Base-by-base conservation (phyloP, 306 rosid genomes). In the Cucurbita moschata region DNA sequence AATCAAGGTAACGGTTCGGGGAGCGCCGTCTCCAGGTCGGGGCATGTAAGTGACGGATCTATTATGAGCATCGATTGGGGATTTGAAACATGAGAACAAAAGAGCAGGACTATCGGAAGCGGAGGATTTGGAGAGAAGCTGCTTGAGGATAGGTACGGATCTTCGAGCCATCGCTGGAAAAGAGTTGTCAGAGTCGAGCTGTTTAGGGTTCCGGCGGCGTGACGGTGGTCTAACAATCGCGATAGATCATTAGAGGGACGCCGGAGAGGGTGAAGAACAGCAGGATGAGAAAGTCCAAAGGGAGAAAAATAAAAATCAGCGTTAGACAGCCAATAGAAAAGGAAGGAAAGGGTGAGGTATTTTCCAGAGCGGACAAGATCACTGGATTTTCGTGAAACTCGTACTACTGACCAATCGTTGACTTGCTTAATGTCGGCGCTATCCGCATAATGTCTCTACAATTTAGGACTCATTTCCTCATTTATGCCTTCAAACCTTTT, bases 31-130 rank as follows among this genome's bases (percentile, higher is more conserved):
- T 0, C 97, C 97, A 19, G 97, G 96, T 8, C 91, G 88, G 54
- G 93, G 97, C 96, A 89, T 91, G 85, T 91, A 87, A 52, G 97
- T 91, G 21, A 91, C 87, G 58, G 83, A 79, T 47, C 97, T 96
- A 66, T 75, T 57, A 8, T 69, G 85, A 66, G 50, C 75, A 77
- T 75, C 79, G 49, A 23, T n/a, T 47, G 38, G 10, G 78, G 68
- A 50, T 30, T 50, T 35, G 78, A 53, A 75, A 70, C 14, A 16
- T 9, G 79, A 70, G 8, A 59, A 70, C 11, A 50, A 50, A 23
- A 14, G 59, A 16, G 59, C 52, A n/a, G 65, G 19, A 18, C 6
- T 61, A 0, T 49, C 16, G 37, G 61, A 56, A 40, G 74, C 26
- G 50, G 18, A 4, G 53, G 84, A 62, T 21, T 68, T 80, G 3